Evolutionary conservation across 164 flowering plant genomes (phyloP).

Genomic region (Aristolochia contorta): DNA sequence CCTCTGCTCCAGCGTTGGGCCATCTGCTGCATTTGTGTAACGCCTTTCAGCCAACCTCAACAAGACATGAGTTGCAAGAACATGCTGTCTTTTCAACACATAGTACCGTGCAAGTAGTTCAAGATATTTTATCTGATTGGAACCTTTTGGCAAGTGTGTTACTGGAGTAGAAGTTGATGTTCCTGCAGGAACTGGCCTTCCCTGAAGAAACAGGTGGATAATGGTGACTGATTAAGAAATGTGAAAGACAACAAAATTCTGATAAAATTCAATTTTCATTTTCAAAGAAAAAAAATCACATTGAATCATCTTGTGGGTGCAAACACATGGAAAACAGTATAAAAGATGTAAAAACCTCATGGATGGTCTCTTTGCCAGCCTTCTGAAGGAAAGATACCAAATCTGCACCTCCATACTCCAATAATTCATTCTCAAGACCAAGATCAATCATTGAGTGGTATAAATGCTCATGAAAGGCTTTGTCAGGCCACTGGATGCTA

Average conservation of each 20-base stretch:
- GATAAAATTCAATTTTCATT: too few relatives aligned
- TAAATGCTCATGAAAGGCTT: conserved; percentile 74
- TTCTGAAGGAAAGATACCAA: conserved; percentile 85
- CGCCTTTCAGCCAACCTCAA: conserved; percentile 86
- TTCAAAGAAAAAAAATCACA: too few relatives aligned
- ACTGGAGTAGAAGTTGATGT: conserved; percentile 31
- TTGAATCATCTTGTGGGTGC: too few relatives aligned
- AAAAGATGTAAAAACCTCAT: conserved; percentile 36
- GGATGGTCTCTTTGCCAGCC: conserved; percentile 56
- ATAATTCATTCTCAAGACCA: conserved; percentile 81
- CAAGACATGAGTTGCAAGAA: conserved; percentile 85
- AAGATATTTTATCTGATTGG: conserved; percentile 58
- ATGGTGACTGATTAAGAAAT: conserved; percentile 1
- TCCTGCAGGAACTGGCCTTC: conserved; percentile 36
- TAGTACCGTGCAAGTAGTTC: conserved; percentile 91
- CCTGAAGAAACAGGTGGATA: conserved; percentile 21
- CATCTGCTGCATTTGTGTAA: conserved; percentile 41
- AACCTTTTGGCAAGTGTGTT: conserved; percentile 35
- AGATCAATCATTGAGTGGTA: conserved; percentile 77
- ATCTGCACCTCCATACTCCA: conserved; percentile 97
- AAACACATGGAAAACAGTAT: background rate
- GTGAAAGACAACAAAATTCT: background rate
- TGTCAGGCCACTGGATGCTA: conserved; percentile 87
- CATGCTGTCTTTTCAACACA: conserved; percentile 86
- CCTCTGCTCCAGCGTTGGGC: conserved; percentile 78